Evolutionary conservation across 208 protist genomes (phyloP).

Genomic region (Wallacemonas rigidus): DNA sequence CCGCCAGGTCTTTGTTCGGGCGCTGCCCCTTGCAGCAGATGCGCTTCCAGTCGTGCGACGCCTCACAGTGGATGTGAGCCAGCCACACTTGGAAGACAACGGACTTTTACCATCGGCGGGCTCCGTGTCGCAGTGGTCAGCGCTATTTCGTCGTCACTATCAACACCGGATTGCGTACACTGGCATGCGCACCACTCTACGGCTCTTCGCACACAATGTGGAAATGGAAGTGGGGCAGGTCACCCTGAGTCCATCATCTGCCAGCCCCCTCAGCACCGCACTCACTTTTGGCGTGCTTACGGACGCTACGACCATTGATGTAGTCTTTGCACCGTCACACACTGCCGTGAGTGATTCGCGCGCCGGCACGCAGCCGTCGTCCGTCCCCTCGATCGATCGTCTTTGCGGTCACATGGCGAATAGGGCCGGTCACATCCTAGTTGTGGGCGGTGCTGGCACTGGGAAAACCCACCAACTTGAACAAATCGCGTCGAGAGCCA

Average conservation of each 20-base stretch:
- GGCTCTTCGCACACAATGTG: constrained; percentile 28
- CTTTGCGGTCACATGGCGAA: background rate
- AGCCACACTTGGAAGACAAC: background rate
- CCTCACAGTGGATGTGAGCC: constrained; percentile 18
- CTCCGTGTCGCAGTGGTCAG: constrained; percentile 26
- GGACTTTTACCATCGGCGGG: constrained; percentile 6
- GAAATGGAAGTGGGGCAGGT: constrained; percentile 35
- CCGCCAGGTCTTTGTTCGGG: constrained; percentile 12
- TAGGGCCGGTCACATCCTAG: constrained; percentile 23
- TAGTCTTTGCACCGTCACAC: background rate
- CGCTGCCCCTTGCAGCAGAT: constrained; percentile 6
- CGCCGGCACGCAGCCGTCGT: too few relatives aligned
- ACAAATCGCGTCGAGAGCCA: constrained; percentile 1
- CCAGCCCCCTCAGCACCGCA: background rate
- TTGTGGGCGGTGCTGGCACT: constrained; percentile 49
- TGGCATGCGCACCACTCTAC: constrained; percentile 34
- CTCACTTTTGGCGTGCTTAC: constrained; percentile 25
- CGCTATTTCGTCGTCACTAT: constrained; percentile 41
- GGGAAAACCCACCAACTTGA: constrained; percentile 45
- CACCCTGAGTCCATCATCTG: background rate
- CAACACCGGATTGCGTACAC: constrained; percentile 38
- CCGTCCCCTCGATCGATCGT: too few relatives aligned
- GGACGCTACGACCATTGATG: constrained; percentile 26
- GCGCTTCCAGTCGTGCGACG: constrained; percentile 17
- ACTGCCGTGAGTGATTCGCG: too few relatives aligned